Conservation (phyloP, 495 filamentous ascomycete species). For the Aspergillus nanangensis region DNA sequence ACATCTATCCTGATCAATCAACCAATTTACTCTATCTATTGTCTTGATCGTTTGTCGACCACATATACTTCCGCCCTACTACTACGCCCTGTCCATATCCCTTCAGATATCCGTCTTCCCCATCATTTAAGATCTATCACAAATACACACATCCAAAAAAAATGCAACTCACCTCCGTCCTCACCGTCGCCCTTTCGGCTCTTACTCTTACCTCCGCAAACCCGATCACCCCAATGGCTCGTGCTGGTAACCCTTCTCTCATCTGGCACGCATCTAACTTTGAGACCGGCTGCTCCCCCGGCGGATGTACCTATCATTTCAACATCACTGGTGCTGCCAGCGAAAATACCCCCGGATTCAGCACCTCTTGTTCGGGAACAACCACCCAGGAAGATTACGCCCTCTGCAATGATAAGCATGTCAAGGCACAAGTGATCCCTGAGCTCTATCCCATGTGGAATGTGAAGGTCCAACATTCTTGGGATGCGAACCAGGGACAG, state of each 20-base stretch:
- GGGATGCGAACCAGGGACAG: slow-evolving; percentile 14
- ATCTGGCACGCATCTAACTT: slow-evolving; percentile 33
- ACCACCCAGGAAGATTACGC: slow-evolving; percentile 16
- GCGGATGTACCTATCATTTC: slow-evolving; percentile 33
- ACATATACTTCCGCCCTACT: no score
- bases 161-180: slow-evolving; percentile 32
- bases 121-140: no score
- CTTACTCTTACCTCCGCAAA: slow-evolving; percentile 20
- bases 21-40: no score
- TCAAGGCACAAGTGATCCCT: slow-evolving; percentile 23
- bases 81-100: no score
- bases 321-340: slow-evolving; percentile 25
- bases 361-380: slow-evolving; percentile 35
- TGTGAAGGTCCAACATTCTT: slow-evolving; percentile 31
- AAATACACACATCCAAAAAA: no score
- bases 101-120: no score
- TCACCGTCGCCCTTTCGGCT: slow-evolving; percentile 27
- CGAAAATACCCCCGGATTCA: slow-evolving; percentile 34
- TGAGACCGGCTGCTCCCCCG: slow-evolving; percentile 28
- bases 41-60: no score
- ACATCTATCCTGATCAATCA: no score
- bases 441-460: slow-evolving; percentile 25
- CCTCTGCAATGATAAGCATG: slow-evolving; percentile 21
- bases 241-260: slow-evolving; percentile 18
- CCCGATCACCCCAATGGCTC: slow-evolving; percentile 5